Evolutionary conservation across 2,329 filamentous ascomycete species (phyloP).

Genomic region (Penicillium hesseltinei): DNA sequence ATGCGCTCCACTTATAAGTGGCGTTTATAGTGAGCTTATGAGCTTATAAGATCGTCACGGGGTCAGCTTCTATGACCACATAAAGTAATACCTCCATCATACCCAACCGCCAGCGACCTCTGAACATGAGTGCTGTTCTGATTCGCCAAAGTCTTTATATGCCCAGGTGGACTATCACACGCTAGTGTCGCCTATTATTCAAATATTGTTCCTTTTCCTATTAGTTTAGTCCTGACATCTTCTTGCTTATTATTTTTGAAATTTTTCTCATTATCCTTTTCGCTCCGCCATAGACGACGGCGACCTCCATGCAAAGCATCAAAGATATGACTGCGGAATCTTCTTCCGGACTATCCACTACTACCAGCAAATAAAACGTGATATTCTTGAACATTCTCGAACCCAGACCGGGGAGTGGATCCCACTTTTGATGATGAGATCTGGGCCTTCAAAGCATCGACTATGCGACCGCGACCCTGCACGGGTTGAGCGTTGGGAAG

Average conservation of each 20-base stretch:
- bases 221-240: neutral
- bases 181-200: neutral
- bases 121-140: too few relatives aligned
- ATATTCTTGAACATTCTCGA: neutral
- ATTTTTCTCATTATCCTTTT: neutral
- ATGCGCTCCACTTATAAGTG: neutral
- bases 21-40: neutral
- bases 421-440: neutral
- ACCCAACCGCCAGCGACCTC: neutral
- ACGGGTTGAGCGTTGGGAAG: neutral
- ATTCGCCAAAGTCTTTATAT: neutral
- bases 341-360: neutral
- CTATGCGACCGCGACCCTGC: neutral
- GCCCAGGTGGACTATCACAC: neutral
- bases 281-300: neutral
- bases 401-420: neutral
- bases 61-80: neutral
- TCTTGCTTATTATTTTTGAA: neutral
- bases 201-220: neutral
- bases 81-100: neutral
- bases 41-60: too few relatives aligned
- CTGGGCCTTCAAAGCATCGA: neutral
- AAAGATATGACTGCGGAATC: neutral
- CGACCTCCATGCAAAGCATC: too few relatives aligned
- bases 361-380: neutral